Percentiles rank a stretch among this genome's conserved stretches.
These are phyloP conservation scores for Coemansia sp. DNA, from an alignment of 192 early-diverging fungal species.

Conservation along the genomic window DNA sequence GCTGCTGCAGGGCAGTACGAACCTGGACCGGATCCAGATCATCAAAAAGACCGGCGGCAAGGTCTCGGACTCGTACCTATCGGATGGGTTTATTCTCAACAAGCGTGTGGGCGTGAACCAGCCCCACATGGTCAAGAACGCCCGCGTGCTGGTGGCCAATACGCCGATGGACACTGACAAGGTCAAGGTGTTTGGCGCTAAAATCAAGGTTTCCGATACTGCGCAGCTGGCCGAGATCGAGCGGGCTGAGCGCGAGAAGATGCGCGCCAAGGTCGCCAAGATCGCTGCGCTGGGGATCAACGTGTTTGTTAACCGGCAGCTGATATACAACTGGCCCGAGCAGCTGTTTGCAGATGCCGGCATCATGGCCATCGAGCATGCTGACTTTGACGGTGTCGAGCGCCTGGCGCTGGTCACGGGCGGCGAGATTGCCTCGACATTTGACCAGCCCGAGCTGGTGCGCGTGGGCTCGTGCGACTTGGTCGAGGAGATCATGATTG, in stretches of 20 bases:
- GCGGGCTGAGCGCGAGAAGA: conserved; percentile 97
- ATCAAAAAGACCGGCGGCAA: conserved; percentile 98
- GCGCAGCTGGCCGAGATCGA: conserved; percentile 98
- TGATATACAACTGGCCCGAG: conserved; percentile 99
- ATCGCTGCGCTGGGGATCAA: conserved; percentile 97
- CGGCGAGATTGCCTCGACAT: conserved; percentile 97
- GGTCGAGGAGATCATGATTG: conserved; percentile 98
- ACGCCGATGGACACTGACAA: conserved; percentile 99
- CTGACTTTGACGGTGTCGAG: conserved; percentile 98
- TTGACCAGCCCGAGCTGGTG: conserved; percentile 96
- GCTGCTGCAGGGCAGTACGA: conserved; percentile 93
- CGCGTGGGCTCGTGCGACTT: conserved; percentile 91
- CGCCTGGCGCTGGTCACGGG: conserved; percentile 95
- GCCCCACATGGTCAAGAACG: conserved; percentile 94
- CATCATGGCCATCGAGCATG: conserved; percentile 96
- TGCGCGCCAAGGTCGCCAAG: conserved; percentile 98
- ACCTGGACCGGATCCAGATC: conserved; percentile 98
- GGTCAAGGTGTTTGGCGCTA: conserved; percentile 99
- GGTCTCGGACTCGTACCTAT: conserved; percentile 91
- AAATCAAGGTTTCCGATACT: conserved; percentile 92
- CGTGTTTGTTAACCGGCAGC: conserved; percentile 99
- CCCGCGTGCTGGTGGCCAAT: conserved; percentile 95
- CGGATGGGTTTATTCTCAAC: conserved; percentile 96
- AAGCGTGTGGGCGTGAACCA: conserved; percentile 99
- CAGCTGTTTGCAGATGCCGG: conserved; percentile 97